Evolutionary conservation across 2,329 filamentous ascomycete species (phyloP).

Genomic region (Sarocladiaceae sp.): DNA sequence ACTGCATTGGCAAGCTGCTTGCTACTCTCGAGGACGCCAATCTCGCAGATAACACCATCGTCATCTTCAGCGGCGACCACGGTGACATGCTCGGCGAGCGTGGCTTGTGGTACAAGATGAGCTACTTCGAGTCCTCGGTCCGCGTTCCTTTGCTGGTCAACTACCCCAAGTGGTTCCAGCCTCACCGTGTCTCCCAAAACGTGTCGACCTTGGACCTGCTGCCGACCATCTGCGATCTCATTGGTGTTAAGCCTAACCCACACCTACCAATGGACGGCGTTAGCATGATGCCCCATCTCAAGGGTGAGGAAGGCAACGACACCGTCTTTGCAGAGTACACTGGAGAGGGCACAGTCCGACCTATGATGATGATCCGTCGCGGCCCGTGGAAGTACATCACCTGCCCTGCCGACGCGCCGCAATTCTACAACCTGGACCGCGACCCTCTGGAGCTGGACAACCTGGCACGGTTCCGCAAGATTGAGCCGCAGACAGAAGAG

Average conservation of each 20-base stretch:
- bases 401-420: conserved; percentile 75
- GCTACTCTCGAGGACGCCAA: conserved; percentile 71
- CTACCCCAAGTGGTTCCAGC: conserved; percentile 67
- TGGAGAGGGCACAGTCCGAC: conserved; percentile 82
- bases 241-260: conserved; percentile 61
- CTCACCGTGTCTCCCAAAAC: conserved; percentile 72
- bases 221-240: conserved; percentile 80
- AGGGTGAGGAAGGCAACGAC: conserved; percentile 65
- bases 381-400: conserved; percentile 87
- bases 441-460: conserved; percentile 78
- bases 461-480: conserved; percentile 46
- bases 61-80: conserved; percentile 90
- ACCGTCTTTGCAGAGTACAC: conserved; percentile 95
- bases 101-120: conserved; percentile 96
- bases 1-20: conserved; percentile 80
- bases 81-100: conserved; percentile 95
- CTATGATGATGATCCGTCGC: conserved; percentile 89
- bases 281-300: conserved; percentile 73
- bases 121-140: conserved; percentile 86
- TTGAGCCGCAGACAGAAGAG: conserved; percentile 30
- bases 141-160: conserved; percentile 83
- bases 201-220: conserved; percentile 89
- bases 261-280: conserved; percentile 80
- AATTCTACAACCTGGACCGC: conserved; percentile 71
- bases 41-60: conserved; percentile 77